Evolutionary conservation across 495 filamentous ascomycete species (phyloP).

Genomic region (Daldinia decipiens): DNA sequence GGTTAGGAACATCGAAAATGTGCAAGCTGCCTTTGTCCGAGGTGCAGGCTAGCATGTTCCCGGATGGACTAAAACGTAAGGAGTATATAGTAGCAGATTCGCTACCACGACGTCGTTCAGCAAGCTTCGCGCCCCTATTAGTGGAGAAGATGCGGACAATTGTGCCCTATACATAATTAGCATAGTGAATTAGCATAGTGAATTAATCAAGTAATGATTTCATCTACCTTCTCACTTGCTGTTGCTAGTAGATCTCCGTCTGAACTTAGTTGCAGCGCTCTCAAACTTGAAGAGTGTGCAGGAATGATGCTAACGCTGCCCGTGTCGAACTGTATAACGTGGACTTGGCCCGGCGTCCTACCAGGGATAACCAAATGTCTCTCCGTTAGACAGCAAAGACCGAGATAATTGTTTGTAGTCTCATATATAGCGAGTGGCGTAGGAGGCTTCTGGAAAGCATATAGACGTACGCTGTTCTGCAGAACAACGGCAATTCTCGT

Average conservation of each 20-base stretch:
- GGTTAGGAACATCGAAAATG: conserved; percentile 78
- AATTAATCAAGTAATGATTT: not conserved
- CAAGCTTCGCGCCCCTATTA: conserved; percentile 77
- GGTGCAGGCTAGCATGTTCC: conserved; percentile 84
- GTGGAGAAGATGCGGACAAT: conserved; percentile 86
- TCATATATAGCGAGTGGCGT: conserved; percentile 79
- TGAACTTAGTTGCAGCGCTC: conserved; percentile 80
- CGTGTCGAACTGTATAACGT: conserved; percentile 81
- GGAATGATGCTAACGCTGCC: conserved; percentile 94
- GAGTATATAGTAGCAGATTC: conserved; percentile 90
- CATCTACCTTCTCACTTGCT: conserved; percentile 81
- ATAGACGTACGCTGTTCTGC: conserved; percentile 83
- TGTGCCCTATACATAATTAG: conserved; percentile 71
- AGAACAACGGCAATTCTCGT: conserved; percentile 83
- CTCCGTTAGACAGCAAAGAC: conserved; percentile 79
- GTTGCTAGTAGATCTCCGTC: conserved; percentile 88
- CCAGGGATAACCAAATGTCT: conserved; percentile 84
- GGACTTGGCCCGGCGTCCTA: conserved; percentile 86
- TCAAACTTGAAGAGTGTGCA: conserved; percentile 81
- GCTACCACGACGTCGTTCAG: conserved; percentile 86
- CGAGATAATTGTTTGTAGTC: conserved; percentile 86
- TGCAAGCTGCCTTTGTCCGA: conserved; percentile 96
- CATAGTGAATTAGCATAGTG: not conserved
- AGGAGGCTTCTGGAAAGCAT: conserved; percentile 79
- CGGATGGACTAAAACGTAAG: conserved; percentile 84